Percentiles rank a stretch among this genome's conserved stretches.
Evolutionary conservation across 331 rosid species (phyloP).

Genomic region (Rhamnella rubrinervis): DNA sequence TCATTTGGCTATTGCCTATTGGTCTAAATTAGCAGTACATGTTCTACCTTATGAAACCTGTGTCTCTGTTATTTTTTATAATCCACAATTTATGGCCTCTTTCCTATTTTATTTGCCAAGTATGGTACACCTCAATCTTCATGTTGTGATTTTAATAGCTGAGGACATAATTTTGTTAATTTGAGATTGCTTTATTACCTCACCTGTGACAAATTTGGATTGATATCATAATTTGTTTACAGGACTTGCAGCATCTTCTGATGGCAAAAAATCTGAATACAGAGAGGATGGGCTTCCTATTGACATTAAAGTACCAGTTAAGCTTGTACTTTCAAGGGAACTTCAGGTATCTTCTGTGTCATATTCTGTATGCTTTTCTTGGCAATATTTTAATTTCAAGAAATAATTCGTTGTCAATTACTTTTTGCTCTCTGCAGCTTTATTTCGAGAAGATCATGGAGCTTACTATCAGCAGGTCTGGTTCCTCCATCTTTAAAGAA

Average conservation of each 20-base stretch:
- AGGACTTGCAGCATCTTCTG: conserved; percentile 51
- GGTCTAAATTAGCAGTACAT: too few relatives aligned
- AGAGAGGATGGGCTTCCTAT: conserved; percentile 71
- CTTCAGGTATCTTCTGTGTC: conserved; percentile 55
- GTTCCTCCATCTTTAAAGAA: conserved; percentile 57
- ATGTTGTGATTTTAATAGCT: background rate
- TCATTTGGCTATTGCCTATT: too few relatives aligned
- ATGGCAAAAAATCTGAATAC: conserved; percentile 58
- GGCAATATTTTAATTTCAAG: conserved; percentile 20
- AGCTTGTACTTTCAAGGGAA: conserved; percentile 73
- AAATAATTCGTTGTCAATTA: background rate
- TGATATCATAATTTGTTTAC: conserved; percentile 23
- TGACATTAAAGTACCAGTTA: conserved; percentile 72
- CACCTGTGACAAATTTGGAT: conserved; percentile 14
- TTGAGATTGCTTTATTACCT: conserved; percentile 14
- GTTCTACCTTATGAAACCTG: background rate
- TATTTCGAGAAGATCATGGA: conserved; percentile 73
- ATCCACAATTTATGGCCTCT: conserved; percentile 11
- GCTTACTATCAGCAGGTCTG: conserved; percentile 55
- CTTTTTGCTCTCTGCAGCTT: conserved; percentile 53
- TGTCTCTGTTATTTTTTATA: conserved; percentile 16
- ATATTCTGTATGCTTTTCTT: conserved; percentile 14
- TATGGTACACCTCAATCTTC: background rate
- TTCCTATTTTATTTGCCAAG: background rate
- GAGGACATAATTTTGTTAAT: background rate